Conservation (phyloP, 345 rosid genomes). For the Nasturtium officinale region DNA sequence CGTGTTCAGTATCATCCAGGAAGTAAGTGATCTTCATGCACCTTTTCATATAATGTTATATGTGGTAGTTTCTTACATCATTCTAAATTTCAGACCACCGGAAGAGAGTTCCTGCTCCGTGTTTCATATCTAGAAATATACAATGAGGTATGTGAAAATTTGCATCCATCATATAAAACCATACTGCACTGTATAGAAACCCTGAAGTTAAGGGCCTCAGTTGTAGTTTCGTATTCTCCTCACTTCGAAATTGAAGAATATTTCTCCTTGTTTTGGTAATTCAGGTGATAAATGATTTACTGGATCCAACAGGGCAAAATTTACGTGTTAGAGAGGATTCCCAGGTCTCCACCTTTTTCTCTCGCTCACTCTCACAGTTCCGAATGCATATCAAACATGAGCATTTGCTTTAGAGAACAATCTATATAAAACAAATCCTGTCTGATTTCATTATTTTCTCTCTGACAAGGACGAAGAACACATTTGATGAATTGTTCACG, state of each 20-base stretch:
- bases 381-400: neutral
- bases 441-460: constrained; percentile 13
- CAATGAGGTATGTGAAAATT: constrained; percentile 57
- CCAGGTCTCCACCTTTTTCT: constrained; percentile 52
- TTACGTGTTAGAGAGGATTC: constrained; percentile 79
- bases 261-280: constrained; percentile 17
- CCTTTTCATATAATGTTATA: neutral
- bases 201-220: constrained; percentile 3
- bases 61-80: constrained; percentile 22
- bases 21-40: constrained; percentile 48
- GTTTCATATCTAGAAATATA: constrained; percentile 88
- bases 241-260: neutral
- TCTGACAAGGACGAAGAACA: constrained; percentile 4
- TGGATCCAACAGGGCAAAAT: constrained; percentile 80
- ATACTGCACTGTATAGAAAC: neutral
- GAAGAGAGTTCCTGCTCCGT: constrained; percentile 81
- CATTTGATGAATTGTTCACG: constrained; percentile 3
- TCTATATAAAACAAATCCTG: too few species aligned
- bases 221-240: neutral
- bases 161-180: neutral
- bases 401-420: constrained; percentile 17
- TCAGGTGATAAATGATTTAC: constrained; percentile 87
- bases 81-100: constrained; percentile 62
- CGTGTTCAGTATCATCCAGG: constrained; percentile 85
- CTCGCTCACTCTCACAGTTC: constrained; percentile 3